Conservation (phyloP, 768 basidiomycete genomes). For the Boletus tomentosulus region DNA sequence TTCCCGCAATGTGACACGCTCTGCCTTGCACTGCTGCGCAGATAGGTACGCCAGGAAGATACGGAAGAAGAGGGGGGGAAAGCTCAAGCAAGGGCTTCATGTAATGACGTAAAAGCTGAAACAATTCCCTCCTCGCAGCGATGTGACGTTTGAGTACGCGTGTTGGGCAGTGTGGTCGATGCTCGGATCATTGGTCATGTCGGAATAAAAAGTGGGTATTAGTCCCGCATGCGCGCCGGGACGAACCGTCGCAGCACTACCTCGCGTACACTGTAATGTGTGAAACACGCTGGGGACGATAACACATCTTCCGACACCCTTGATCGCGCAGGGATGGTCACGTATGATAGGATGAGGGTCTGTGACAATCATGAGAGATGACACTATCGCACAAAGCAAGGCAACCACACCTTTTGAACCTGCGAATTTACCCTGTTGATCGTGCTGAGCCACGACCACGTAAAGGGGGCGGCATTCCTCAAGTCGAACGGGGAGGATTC, state of each 20-base stretch:
- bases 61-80: background rate
- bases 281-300: constrained; percentile 67
- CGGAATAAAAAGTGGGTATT: constrained; percentile 1
- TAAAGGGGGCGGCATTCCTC: constrained; percentile 65
- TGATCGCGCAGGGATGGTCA: constrained; percentile 82
- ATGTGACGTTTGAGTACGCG: background rate
- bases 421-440: constrained; percentile 95
- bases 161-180: no score
- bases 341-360: constrained; percentile 89
- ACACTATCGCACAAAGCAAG: background rate
- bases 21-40: background rate
- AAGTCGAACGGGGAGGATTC: constrained; percentile 58
- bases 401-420: constrained; percentile 85
- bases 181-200: background rate
- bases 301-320: constrained; percentile 50
- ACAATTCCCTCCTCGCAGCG: constrained; percentile 2
- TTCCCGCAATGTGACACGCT: background rate
- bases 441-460: constrained; percentile 97
- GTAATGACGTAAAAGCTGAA: constrained; percentile 14
- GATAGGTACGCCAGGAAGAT: constrained; percentile 4
- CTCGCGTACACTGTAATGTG: constrained; percentile 78
- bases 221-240: constrained; percentile 91
- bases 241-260: constrained; percentile 82
- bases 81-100: constrained; percentile 2
- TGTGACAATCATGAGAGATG: constrained; percentile 29